Conservation (phyloP, 2,329 filamentous ascomycete species). For the Coniochaeta hoffmannii region DNA sequence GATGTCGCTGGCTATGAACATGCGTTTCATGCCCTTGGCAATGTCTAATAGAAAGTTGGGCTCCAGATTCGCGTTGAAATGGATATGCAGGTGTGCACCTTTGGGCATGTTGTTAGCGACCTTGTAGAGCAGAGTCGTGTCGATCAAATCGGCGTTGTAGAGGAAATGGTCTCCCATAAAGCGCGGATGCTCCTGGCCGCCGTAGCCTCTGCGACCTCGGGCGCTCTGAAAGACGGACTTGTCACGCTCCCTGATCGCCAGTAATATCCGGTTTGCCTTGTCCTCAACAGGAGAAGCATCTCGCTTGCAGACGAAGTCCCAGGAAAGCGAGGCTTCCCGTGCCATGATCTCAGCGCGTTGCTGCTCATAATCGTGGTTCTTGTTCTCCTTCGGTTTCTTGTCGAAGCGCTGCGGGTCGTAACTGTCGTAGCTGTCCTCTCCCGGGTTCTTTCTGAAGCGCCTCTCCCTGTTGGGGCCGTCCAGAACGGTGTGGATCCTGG, state of each 20-base stretch:
- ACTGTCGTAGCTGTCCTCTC: not conserved
- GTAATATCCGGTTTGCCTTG: slow-evolving; percentile 31
- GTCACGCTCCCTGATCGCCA: slow-evolving; percentile 28
- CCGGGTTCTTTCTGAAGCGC: no score
- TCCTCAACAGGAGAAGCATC: slow-evolving; percentile 26
- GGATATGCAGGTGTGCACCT: slow-evolving; percentile 65
- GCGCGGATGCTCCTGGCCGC: slow-evolving; percentile 35
- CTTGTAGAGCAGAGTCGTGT: slow-evolving; percentile 47
- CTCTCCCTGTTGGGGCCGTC: not conserved
- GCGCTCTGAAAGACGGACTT: slow-evolving; percentile 27
- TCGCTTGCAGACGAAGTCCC: slow-evolving; percentile 29
- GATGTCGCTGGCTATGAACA: slow-evolving; percentile 61
- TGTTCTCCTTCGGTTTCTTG: no score
- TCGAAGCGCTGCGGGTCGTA: not conserved
- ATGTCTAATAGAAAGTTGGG: slow-evolving; percentile 51
- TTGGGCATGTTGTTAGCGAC: slow-evolving; percentile 59
- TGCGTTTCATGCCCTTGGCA: slow-evolving; percentile 49
- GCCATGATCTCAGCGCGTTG: slow-evolving; percentile 21
- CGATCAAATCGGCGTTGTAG: slow-evolving; percentile 45
- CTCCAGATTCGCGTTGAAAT: slow-evolving; percentile 68
- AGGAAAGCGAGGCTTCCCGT: slow-evolving; percentile 28
- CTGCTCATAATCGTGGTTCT: slow-evolving; percentile 21
- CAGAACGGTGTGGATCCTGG: not conserved
- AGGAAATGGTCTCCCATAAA: slow-evolving; percentile 52
- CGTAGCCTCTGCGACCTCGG: slow-evolving; percentile 24